Percentiles rank a stretch among this genome's conserved stretches.
phyloP scores from a whole-genome alignment of 2,329 filamentous ascomycete species.

The Alternaria tenuissima region DNA sequence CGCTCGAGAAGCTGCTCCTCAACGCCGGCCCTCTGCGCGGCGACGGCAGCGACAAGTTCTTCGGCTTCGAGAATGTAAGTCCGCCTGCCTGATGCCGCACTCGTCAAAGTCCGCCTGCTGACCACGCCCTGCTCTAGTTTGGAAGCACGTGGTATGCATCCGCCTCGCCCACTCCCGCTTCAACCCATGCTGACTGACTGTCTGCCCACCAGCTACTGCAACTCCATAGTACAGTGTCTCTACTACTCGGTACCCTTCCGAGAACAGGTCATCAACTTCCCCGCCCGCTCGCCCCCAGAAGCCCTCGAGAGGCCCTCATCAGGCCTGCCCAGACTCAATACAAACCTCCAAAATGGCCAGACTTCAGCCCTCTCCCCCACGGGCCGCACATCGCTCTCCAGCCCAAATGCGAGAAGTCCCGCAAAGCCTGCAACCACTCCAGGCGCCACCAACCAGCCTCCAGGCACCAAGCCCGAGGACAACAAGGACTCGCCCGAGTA shows the following conservation, averaged over 20 bases:
- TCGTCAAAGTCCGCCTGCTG: constrained; percentile 27
- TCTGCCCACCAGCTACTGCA: constrained; percentile 78
- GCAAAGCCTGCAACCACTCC: constrained; percentile 53
- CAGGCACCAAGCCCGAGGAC: constrained; percentile 79
- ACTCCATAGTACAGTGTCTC: constrained; percentile 96
- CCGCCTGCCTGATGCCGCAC: constrained; percentile 13
- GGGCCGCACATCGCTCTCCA: constrained; percentile 54
- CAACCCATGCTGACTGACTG: constrained; percentile 24
- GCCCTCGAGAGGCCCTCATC: constrained; percentile 67
- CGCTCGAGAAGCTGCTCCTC: constrained; percentile 79
- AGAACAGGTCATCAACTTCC: constrained; percentile 92
- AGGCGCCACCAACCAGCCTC: constrained; percentile 62
- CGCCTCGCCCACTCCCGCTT: constrained; percentile 6
- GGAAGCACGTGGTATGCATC: constrained; percentile 89
- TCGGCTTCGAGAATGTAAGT: constrained; percentile 95
- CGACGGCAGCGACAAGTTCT: constrained; percentile 97
- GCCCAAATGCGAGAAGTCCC: constrained; percentile 43
- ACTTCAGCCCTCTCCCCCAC: constrained; percentile 63
- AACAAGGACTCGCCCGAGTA: constrained; percentile 95
- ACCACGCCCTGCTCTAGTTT: constrained; percentile 67
- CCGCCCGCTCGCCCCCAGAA: constrained; percentile 73
- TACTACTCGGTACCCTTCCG: constrained; percentile 96
- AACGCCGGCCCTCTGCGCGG: constrained; percentile 81
- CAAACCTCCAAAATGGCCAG: constrained; percentile 48
- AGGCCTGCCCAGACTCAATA: constrained; percentile 50